Evolutionary conservation across 768 basidiomycete genomes (phyloP), one percentile per base, ranked within the genome.

Genomic region (Roridomyces roridus): DNA sequence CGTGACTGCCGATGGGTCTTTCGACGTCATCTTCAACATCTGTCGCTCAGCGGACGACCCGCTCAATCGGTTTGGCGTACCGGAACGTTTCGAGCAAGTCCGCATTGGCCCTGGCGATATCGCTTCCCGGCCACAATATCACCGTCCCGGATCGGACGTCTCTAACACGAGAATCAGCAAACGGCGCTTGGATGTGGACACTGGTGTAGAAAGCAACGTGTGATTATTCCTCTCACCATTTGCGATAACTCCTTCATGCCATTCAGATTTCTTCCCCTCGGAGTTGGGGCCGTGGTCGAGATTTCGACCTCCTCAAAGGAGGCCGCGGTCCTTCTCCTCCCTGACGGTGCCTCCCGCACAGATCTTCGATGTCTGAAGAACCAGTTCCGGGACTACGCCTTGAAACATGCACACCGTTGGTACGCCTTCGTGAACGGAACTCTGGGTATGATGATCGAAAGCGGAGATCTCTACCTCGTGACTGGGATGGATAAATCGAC

Each of bases 21-120:
- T 63, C 39, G 53, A 50, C 18, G 37, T 31, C 31, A 39, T 63
- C 17, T 63, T 63, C 61, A 63, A 63, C 31, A 50, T 59, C 34
- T 56, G 57, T 40, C 24, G 35, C 31, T 20, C 57, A 8, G 29
- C 52, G 28, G 36, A 47, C 44, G 39, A 59, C 40, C 47, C 57
- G 7, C 20, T 46, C 18, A 35, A 58, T 23, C n/a, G 41, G 14
- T 25, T 43, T 36, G 31, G 53, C 7, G 53, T 55, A 26, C 53
- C 53, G 15, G 46, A 55, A 3, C 28, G 31, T 12, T 57, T 57
- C 34, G 42, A 51, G 50, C 48, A 43, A 31, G 49, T 57, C 25
- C 2, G 24, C 2, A 31, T 46, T 12, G 23, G 29, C 25, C 46
- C 29, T 1, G 25, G 26, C 36, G 37, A 43, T 12, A 49, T 51